These are phyloP conservation scores for Geoglossum glabrum DNA, from an alignment of 495 filamentous ascomycete species.

Conservation along the genomic window DNA sequence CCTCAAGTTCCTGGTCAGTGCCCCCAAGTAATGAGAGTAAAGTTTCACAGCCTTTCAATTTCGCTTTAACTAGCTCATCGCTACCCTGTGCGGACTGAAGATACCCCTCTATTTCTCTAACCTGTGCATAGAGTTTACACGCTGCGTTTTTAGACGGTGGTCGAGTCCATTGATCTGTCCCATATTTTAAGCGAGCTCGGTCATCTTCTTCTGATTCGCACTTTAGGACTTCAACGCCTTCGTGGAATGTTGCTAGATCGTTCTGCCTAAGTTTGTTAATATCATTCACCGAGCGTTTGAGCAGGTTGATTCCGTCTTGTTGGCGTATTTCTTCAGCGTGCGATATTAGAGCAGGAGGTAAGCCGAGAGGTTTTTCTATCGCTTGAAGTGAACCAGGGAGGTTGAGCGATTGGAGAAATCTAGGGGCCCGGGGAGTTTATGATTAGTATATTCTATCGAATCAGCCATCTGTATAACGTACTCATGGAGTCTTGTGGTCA, in stretches of 20 bases:
- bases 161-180: conserved; percentile 71
- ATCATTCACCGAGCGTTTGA: conserved; percentile 63
- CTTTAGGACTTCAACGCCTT: conserved; percentile 54
- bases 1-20: conserved; percentile 57
- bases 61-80: conserved; percentile 60
- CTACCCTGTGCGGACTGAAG: conserved; percentile 67
- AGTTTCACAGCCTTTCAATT: conserved; percentile 54
- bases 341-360: conserved; percentile 66
- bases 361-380: conserved; percentile 77
- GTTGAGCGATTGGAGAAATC: conserved; percentile 60
- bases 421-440: conserved; percentile 6
- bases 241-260: conserved; percentile 54
- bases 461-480: conserved; percentile 12
- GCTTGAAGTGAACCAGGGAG: conserved; percentile 87
- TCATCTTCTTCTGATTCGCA: conserved; percentile 73
- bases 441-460: conserved; percentile 7
- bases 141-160: conserved; percentile 47
- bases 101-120: conserved; percentile 67
- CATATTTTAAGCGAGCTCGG: conserved; percentile 52
- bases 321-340: conserved; percentile 95
- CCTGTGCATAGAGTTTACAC: conserved; percentile 53
- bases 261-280: conserved; percentile 66
- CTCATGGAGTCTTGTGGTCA: conserved; percentile 66
- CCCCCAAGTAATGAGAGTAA: conserved; percentile 56
- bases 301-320: conserved; percentile 56